phyloP scores from a whole-genome alignment of 768 basidiomycete species.

The Xanthoconium stramineum region DNA sequence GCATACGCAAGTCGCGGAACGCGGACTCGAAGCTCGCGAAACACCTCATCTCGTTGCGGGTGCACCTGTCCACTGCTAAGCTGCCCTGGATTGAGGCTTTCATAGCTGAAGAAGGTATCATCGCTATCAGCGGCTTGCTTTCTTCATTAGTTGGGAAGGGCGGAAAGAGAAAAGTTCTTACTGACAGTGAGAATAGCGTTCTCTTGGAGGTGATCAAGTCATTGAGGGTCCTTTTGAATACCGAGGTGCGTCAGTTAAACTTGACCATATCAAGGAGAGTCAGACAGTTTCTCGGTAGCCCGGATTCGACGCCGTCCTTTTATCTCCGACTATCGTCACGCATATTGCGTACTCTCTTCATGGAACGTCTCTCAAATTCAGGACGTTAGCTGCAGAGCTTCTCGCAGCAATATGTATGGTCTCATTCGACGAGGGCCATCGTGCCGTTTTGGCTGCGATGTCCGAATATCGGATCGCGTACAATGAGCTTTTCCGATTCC shows the following conservation, averaged over 20 bases:
- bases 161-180: constrained; percentile 56
- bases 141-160: constrained; percentile 62
- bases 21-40: constrained; percentile 64
- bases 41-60: constrained; percentile 77
- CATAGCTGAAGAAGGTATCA: constrained; percentile 59
- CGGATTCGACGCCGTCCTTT: constrained; percentile 68
- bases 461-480: constrained; percentile 74
- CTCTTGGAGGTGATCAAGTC: constrained; percentile 77
- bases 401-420: constrained; percentile 83
- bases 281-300: constrained; percentile 39
- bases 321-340: constrained; percentile 61
- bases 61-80: constrained; percentile 82
- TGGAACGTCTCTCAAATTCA: constrained; percentile 62
- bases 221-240: constrained; percentile 80
- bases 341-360: constrained; percentile 73
- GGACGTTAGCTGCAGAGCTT: constrained; percentile 69
- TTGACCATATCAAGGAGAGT: not conserved
- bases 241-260: constrained; percentile 50
- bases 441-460: constrained; percentile 69
- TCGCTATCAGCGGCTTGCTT: constrained; percentile 55
- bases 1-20: constrained; percentile 51
- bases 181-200: constrained; percentile 64
- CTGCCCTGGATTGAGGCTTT: constrained; percentile 79
- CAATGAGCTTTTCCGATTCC: constrained; percentile 77
- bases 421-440: constrained; percentile 66